Base-by-base conservation (phyloP, 768 basidiomycete genomes). In the Tylopilus sp. region DNA sequence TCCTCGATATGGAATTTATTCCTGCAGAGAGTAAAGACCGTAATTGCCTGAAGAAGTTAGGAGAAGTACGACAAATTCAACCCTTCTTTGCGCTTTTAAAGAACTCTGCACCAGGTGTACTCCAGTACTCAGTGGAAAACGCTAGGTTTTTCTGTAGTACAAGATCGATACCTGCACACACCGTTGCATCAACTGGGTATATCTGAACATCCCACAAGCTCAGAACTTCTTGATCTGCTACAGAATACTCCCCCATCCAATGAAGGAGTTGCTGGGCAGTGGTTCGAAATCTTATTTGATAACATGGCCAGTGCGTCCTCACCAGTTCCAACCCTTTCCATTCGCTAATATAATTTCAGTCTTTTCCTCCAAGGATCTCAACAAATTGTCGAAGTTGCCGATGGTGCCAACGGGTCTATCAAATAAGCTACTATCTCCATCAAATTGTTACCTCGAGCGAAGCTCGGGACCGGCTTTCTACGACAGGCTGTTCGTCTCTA, bases 401-500 rank as follows among this genome's bases (percentile, higher is more conserved):
- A 82, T 95, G 51, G 83, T 95, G 11, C 91, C 90, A 1, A 69
- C 79, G 2, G 66, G 59, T 43, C 67, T 56, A 18, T 55, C 44
- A 40, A 61, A 52, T 20, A 62, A 59, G 36, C 79, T 70, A 69
- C 62, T 83, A 17, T 68, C 78, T 21, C 85, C 86, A 4, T 73
- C 65, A 4, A 81, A 83, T 52, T 90, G 88, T 56, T 87, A 82
- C 63, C 22, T 90, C 51, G 78, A 75, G 9, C 70, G 75, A 36
- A 71, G 73, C 40, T 66, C 72, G 12, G 69, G 73, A 23, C 73
- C 77, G n/a, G 72, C 75, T 15, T 79, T 91, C 36, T 84, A 88
- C 62, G 82, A 82, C 2, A 83, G 85, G 50, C 72, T 94, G 1
- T 95, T 95, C 63, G 76, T 79, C 18, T 95, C 92, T 56, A 81